Evolutionary conservation across 73 alveolate genomes (phyloP), one percentile per base, ranked within the genome.

Genomic region (Durusdinium trenchii): DNA sequence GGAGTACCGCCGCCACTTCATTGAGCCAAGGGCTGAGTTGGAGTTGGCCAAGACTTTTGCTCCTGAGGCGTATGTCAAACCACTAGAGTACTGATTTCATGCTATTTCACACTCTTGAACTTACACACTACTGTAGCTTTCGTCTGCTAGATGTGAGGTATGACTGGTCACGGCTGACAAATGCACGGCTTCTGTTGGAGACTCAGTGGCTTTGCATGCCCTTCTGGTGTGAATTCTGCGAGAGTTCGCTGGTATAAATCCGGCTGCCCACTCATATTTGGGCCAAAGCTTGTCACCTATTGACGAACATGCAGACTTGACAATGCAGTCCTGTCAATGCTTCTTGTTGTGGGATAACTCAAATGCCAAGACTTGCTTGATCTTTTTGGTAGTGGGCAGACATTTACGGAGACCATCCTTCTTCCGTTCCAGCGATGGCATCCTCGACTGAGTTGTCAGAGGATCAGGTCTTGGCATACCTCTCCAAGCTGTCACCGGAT

Each of bases 101-200:
- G n/a, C n/a, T n/a, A n/a, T n/a, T n/a, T n/a, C n/a, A 28, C 32
- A 57, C 69, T 23, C 12, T 12, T 57, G 12, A 12, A 16, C 23
- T 12, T 23, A 23, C 69, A 57, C 23, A 23, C 12, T 57, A 28
- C 48, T 69, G 23, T 83, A 45, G 67, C 67, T 18, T 48, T 40
- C 46, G 46, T 26, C n/a, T 7, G 62, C 61, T 36, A 10, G 30
- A 28, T 14, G 62, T 83, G 50, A 86, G 95, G 95, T 86, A 86
- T 86, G 95, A 86, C 95, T 86, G 95, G 95, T 86, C 95, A 54
- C 83, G 95, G 36, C 95, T 86, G 45, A 61, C 95, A 10, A 61
- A 86, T 67, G 95, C 95, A 20, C 95, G 95, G 42, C 83, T 86
- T 14, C 57, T 46, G 95, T 43, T 48, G 50, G 84, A 35, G 60